Evolutionary conservation across 495 filamentous ascomycete species (phyloP).

Genomic region (Aspergillus coremiiformis): DNA sequence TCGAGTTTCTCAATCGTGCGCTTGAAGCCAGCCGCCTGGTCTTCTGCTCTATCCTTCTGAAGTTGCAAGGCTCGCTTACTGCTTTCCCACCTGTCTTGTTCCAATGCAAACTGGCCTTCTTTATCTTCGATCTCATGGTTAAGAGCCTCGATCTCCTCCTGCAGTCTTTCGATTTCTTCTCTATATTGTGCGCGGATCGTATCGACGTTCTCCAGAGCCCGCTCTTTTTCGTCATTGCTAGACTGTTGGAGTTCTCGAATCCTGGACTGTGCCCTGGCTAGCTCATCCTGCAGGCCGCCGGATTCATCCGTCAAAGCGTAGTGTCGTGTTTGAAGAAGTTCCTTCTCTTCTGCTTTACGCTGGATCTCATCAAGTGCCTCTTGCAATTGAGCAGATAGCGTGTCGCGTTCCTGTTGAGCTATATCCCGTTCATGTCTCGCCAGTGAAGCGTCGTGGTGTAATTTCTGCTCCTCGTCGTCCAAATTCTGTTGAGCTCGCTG

Average conservation of each 20-base stretch:
- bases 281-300: constrained; percentile 54
- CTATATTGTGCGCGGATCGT: constrained; percentile 53
- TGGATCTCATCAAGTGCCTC: constrained; percentile 48
- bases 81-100: constrained; percentile 64
- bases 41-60: constrained; percentile 59
- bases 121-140: constrained; percentile 68
- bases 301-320: constrained; percentile 63
- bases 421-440: constrained; percentile 32
- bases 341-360: constrained; percentile 57
- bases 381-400: constrained; percentile 42
- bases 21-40: constrained; percentile 62
- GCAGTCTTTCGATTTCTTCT: constrained; percentile 53
- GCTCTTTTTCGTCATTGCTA: constrained; percentile 51
- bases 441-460: constrained; percentile 38
- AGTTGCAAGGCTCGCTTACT: constrained; percentile 56
- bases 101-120: constrained; percentile 60
- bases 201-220: constrained; percentile 50
- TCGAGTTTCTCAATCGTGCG: constrained; percentile 67
- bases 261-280: constrained; percentile 46
- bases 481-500: constrained; percentile 37
- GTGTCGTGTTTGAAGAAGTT: constrained; percentile 61
- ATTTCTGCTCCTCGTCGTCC: constrained; percentile 32
- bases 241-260: constrained; percentile 52
- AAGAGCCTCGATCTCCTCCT: constrained; percentile 61
- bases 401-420: constrained; percentile 29